Percentiles rank a stretch among this genome's conserved stretches.
Conservation (phyloP, 495 filamentous ascomycete species). For the Daldinia bambusicola region DNA sequence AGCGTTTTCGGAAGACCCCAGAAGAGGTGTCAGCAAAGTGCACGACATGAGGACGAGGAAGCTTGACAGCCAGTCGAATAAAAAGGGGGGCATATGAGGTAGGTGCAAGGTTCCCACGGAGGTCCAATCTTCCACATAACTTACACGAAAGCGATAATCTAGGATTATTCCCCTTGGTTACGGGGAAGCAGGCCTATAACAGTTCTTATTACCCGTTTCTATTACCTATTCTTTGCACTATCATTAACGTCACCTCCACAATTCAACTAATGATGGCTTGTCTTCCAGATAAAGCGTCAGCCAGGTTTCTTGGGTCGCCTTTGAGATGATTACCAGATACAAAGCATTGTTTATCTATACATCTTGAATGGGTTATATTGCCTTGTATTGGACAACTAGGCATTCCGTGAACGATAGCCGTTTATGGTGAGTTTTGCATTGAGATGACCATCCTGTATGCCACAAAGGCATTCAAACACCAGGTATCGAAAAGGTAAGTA, state of each 20-base stretch:
- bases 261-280: conserved; percentile 18
- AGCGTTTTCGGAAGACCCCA: conserved; percentile 14
- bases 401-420: too few relatives aligned
- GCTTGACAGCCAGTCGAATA: not conserved
- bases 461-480: not conserved
- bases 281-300: conserved; percentile 2
- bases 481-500: not conserved
- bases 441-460: not conserved
- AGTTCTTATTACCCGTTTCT: conserved; percentile 10
- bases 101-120: not conserved
- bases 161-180: not conserved
- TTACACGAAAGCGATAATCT: not conserved
- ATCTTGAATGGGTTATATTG: not conserved
- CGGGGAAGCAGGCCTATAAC: not conserved
- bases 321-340: not conserved
- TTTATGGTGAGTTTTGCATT: not conserved
- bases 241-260: not conserved
- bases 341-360: not conserved
- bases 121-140: not conserved
- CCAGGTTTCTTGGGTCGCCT: not conserved
- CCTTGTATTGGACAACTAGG: not conserved
- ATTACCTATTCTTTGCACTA: not conserved
- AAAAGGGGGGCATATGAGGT: not conserved
- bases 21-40: conserved; percentile 25
- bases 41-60: conserved; percentile 9